Percentiles rank a stretch among this genome's conserved stretches.
Conservation (phyloP, 2,329 filamentous ascomycete species). For the Bimuria novae-zelandiae region DNA sequence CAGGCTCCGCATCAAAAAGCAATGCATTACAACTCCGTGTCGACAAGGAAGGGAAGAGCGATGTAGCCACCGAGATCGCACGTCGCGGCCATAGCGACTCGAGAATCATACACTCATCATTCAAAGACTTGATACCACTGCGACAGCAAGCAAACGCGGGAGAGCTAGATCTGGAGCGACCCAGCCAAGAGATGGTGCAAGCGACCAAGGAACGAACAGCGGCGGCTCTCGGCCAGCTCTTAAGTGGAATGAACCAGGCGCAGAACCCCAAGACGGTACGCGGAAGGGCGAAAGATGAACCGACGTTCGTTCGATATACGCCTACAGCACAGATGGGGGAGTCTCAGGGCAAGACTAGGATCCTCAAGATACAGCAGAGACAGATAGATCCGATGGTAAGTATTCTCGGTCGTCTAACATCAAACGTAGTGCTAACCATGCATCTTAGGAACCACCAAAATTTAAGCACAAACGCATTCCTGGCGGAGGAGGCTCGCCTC, state of each 20-base stretch:
- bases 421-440: too few species aligned
- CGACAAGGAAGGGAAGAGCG: constrained; percentile 83
- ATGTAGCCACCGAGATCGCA: constrained; percentile 92
- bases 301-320: constrained; percentile 94
- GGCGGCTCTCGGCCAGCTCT: constrained; percentile 78
- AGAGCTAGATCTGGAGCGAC: constrained; percentile 83
- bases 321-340: constrained; percentile 97
- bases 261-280: constrained; percentile 97
- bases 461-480: constrained; percentile 99
- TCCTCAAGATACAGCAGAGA: constrained; percentile 97
- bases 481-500: constrained; percentile 86
- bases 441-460: constrained; percentile 95
- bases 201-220: constrained; percentile 87
- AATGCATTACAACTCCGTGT: constrained; percentile 94
- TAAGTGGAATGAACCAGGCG: constrained; percentile 82
- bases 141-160: constrained; percentile 91
- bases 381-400: constrained; percentile 94
- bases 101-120: constrained; percentile 88
- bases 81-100: constrained; percentile 82
- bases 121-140: constrained; percentile 94
- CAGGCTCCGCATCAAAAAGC: constrained; percentile 55
- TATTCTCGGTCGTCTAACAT: too few species aligned
- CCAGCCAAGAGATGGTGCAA: constrained; percentile 80
- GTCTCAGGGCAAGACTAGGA: constrained; percentile 81
- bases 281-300: constrained; percentile 75